Evolutionary conservation across 371 early-diverging fungal genomes (phyloP).

Genomic region (Chytridiales sp.): DNA sequence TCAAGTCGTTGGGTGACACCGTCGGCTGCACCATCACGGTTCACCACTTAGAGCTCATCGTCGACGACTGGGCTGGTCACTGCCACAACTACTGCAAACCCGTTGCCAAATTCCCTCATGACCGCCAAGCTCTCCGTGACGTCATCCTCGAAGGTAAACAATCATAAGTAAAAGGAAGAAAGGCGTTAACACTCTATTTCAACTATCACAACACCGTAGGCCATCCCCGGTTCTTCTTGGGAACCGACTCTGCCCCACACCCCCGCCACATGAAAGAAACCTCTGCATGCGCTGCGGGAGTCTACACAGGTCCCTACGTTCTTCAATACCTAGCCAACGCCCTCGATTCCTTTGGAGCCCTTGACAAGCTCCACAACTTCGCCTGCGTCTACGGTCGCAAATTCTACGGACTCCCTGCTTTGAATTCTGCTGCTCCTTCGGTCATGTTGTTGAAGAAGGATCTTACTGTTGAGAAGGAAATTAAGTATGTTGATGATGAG

Average conservation of each 20-base stretch:
- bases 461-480: constrained; percentile 57
- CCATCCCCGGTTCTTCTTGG: constrained; percentile 94
- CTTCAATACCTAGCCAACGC: constrained; percentile 84
- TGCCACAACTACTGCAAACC: constrained; percentile 98
- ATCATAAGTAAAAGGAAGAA: neutral
- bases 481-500: constrained; percentile 54
- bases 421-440: constrained; percentile 28
- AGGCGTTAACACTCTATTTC: constrained; percentile 5
- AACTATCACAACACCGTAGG: constrained; percentile 39
- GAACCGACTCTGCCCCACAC: constrained; percentile 97
- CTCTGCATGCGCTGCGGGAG: constrained; percentile 77
- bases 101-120: constrained; percentile 93
- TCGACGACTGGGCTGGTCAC: constrained; percentile 97
- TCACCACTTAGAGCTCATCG: constrained; percentile 86
- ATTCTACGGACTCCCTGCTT: constrained; percentile 72
- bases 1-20: constrained; percentile 85
- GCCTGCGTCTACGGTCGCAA: constrained; percentile 77
- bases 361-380: constrained; percentile 78
- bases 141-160: constrained; percentile 72
- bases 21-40: constrained; percentile 94
- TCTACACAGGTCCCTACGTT: constrained; percentile 85
- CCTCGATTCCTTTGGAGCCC: constrained; percentile 80
- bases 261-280: constrained; percentile 83
- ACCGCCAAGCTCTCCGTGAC: constrained; percentile 86
- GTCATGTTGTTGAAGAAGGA: constrained; percentile 49